Percentiles rank a stretch among this genome's conserved stretches.
Evolutionary conservation across 805 yeast genomes (phyloP).

Genomic region (Yamadazyma paraphyllophila): DNA sequence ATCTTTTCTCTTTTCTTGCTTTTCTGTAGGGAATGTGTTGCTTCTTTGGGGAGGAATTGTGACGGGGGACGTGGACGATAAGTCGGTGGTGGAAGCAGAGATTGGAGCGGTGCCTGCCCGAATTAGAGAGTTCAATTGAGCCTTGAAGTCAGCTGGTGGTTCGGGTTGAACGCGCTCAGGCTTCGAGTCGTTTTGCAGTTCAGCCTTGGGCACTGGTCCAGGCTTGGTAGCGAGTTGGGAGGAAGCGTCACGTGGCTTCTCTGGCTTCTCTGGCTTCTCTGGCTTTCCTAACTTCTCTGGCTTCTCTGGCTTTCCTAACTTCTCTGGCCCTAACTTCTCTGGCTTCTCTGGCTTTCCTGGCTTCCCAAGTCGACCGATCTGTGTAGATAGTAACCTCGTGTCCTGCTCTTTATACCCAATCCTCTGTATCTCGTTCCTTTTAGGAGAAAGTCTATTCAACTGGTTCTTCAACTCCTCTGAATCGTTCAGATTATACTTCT

Average conservation of each 20-base stretch:
- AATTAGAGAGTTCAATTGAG: constrained; percentile 25
- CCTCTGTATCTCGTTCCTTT: not conserved
- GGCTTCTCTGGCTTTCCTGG: not conserved
- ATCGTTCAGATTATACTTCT: not conserved
- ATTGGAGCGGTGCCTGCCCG: constrained; percentile 29
- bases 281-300: constrained; percentile 1
- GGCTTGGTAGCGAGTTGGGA: not conserved
- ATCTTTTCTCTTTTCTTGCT: not conserved
- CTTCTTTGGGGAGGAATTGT: constrained; percentile 3
- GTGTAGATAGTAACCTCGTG: constrained; percentile 5
- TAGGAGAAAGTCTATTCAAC: constrained; percentile 6
- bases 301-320: not conserved
- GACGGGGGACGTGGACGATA: not conserved
- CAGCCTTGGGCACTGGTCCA: not conserved
- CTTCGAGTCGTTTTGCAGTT: not conserved
- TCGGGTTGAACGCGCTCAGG: not conserved
- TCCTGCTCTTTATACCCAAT: not conserved
- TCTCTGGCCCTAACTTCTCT: not conserved
- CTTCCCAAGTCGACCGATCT: constrained; percentile 8
- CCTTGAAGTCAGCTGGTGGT: constrained; percentile 17
- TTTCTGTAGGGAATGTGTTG: constrained; percentile 8
- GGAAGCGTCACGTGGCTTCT: not conserved
- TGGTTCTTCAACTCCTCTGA: constrained; percentile 7
- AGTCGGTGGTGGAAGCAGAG: not conserved
- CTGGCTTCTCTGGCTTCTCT: not conserved